Percentiles rank a stretch among this genome's conserved stretches.
Conservation (phyloP, 345 rosid genomes). For the Laguncularia racemosa region DNA sequence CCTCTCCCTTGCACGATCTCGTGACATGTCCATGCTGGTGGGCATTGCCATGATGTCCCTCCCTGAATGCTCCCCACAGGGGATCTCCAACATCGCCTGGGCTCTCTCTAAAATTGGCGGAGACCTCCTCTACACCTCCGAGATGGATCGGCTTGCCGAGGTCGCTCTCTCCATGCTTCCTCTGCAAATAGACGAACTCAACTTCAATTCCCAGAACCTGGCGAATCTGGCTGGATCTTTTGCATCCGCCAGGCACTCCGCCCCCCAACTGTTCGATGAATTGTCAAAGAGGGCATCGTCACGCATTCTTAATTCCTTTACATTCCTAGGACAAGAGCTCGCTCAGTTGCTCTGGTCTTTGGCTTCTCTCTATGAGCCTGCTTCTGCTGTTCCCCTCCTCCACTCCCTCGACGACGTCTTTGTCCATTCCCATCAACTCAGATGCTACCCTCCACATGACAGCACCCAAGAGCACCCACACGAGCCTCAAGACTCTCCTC, state of each 20-base stretch:
- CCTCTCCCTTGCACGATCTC: conserved; percentile 68
- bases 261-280: conserved; percentile 57
- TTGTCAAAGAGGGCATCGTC: conserved; percentile 58
- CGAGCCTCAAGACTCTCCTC: conserved; percentile 19
- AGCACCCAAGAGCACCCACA: conserved; percentile 9
- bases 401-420: conserved; percentile 62
- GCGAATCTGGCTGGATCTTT: conserved; percentile 92
- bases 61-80: conserved; percentile 91
- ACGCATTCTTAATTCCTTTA: conserved; percentile 16
- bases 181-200: conserved; percentile 22
- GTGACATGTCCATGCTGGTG: conserved; percentile 92
- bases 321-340: conserved; percentile 76
- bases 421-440: conserved; percentile 36
- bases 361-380: conserved; percentile 73
- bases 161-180: conserved; percentile 42
- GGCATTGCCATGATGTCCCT: conserved; percentile 75
- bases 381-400: conserved; percentile 59
- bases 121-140: conserved; percentile 78
- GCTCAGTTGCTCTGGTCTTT: conserved; percentile 91
- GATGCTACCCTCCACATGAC: conserved; percentile 29
- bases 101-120: conserved; percentile 88
- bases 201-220: conserved; percentile 83
- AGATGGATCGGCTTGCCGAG: conserved; percentile 96
- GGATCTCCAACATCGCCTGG: conserved; percentile 88
- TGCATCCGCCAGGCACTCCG: conserved; percentile 84